A percentile compares a stretch with the other conserved stretches of the same genome.
These are phyloP conservation scores for Exophiala viscosa DNA, from an alignment of 2,329 filamentous ascomycete species.

Conservation along the genomic window DNA sequence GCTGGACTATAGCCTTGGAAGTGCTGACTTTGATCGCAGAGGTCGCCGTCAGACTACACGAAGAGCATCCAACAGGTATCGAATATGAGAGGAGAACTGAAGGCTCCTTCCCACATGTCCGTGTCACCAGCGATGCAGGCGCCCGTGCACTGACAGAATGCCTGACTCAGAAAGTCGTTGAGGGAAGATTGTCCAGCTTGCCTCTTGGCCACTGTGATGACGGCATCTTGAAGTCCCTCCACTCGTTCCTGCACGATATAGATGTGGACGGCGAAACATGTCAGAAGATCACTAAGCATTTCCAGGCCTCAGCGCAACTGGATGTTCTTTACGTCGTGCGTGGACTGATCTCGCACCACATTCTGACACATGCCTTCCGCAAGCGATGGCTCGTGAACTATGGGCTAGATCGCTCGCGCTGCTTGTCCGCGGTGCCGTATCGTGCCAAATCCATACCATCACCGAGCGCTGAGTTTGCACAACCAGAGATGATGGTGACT, in stretches of 20 bases:
- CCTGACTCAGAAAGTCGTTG: constrained; percentile 18
- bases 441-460: constrained; percentile 58
- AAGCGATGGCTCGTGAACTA: constrained; percentile 67
- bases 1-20: constrained; percentile 57
- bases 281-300: constrained; percentile 5
- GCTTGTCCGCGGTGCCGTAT: constrained; percentile 56
- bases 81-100: constrained; percentile 15
- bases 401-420: constrained; percentile 55
- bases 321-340: constrained; percentile 32
- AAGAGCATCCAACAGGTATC: constrained; percentile 5
- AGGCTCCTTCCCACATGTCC: constrained; percentile 25
- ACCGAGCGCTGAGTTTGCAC: constrained; percentile 57
- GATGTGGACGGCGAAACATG: neutral
- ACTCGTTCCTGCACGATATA: constrained; percentile 9
- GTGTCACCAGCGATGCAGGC: constrained; percentile 22
- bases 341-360: constrained; percentile 53
- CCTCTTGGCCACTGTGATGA: constrained; percentile 24
- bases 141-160: constrained; percentile 10
- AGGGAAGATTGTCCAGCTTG: constrained; percentile 22
- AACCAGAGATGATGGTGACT: constrained; percentile 56
- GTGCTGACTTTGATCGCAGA: constrained; percentile 33
- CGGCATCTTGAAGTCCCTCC: constrained; percentile 6
- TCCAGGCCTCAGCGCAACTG: constrained; percentile 1
- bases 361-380: constrained; percentile 54
- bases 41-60: constrained; percentile 10